Evolutionary conservation across 257 asterid species (phyloP), one percentile per base, ranked within the genome.

Genomic region (Penstemon eatonii): DNA sequence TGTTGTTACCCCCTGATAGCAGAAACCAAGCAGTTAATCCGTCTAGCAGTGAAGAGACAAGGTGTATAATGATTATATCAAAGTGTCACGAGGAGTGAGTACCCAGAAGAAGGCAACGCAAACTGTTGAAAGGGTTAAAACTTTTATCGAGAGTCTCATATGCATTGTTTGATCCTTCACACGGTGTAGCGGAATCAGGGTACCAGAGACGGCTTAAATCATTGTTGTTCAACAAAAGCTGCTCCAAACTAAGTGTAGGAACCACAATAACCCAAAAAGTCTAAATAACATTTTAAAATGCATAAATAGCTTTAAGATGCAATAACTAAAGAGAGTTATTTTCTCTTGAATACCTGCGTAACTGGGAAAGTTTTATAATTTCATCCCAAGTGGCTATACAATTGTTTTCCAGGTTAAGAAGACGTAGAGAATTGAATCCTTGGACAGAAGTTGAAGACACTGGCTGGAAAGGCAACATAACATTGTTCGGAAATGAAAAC

Each of bases 341-440:
- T 68, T 47, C 62, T 44, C 43, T 63, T 67, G 39, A 45, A 45
- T 77, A 94, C 99, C 99, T 81, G 76, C 36, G 79, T 65, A 94
- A 74, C 40, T 79, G 87, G 15, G 97, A 84, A 67, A 94, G 87
- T 80, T 86, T 87, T 72, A 82, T 37, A 58, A 94, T 81, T 80
- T 91, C 97, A 71, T 84, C 87, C 99, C 99, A 94, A 75, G 79
- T 64, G 42, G 85, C 76, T 82, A 94, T 75, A 58, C 80, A 80
- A 78, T 91, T 94, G 80, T 85, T 82, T 79, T 91, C 97, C 80
- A 94, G 80, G 82, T 94, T 89, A 66, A 94, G 93, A 73, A 87
- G 84, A 56, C 84, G 88, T 49, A 94, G 81, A 46, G 80, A 83
- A 73, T 81, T 83, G 81, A 91, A 94, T 80, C 96, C 96, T 77